phyloP scores from a whole-genome alignment of 2,329 filamentous ascomycete species.

The Hypoxylon sp. region DNA sequence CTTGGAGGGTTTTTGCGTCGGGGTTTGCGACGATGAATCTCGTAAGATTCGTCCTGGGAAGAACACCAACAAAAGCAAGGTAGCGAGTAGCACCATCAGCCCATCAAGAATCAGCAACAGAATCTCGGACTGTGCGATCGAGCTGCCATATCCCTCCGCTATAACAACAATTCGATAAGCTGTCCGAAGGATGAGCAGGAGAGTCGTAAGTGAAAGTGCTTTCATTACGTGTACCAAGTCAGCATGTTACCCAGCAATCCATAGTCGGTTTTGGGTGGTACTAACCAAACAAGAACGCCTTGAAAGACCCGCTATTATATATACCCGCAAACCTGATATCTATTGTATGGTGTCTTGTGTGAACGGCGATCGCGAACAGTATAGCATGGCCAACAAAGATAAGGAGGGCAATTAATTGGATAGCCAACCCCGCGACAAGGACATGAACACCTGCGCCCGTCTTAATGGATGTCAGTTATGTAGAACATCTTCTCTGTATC shows the following conservation, averaged over 20 bases:
- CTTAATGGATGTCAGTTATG: slow-evolving; percentile 40
- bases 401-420: slow-evolving; percentile 61
- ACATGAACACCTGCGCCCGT: slow-evolving; percentile 55
- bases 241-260: not conserved
- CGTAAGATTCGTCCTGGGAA: slow-evolving; percentile 52
- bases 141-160: slow-evolving; percentile 47
- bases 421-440: slow-evolving; percentile 61
- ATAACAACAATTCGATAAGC: slow-evolving; percentile 50
- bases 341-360: slow-evolving; percentile 57
- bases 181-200: slow-evolving; percentile 49
- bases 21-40: slow-evolving; percentile 39
- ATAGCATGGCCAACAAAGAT: slow-evolving; percentile 58
- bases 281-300: slow-evolving; percentile 63
- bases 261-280: slow-evolving; percentile 8
- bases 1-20: slow-evolving; percentile 32
- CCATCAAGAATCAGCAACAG: slow-evolving; percentile 53
- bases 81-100: slow-evolving; percentile 47
- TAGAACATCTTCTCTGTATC: not conserved
- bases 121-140: slow-evolving; percentile 48
- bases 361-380: slow-evolving; percentile 60
- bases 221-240: slow-evolving; percentile 14
- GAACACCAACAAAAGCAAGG: slow-evolving; percentile 43
- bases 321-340: slow-evolving; percentile 59
- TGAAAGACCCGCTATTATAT: slow-evolving; percentile 62
- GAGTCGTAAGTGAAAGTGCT: slow-evolving; percentile 47